Evolutionary conservation across 2,329 filamentous ascomycete genomes (phyloP).

Genomic region (Diplodia sapinea): DNA sequence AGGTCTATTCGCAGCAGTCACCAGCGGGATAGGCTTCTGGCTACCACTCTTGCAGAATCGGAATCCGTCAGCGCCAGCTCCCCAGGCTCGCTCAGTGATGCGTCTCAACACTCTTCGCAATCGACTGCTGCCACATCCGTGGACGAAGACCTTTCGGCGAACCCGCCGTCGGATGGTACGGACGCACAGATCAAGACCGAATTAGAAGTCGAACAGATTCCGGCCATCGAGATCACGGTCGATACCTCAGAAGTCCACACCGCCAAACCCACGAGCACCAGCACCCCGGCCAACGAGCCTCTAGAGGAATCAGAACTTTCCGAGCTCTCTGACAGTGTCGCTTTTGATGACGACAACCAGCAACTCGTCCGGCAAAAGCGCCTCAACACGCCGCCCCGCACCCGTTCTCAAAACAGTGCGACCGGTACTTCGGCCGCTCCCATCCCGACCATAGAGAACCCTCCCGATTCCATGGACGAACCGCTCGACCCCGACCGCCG

Average conservation of each 20-base stretch:
- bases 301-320: constrained; percentile 44
- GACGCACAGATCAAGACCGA: constrained; percentile 35
- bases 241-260: constrained; percentile 33
- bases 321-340: constrained; percentile 47
- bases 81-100: constrained; percentile 33
- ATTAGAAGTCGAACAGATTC: constrained; percentile 33
- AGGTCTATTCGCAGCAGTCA: constrained; percentile 42
- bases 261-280: not conserved
- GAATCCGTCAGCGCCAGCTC: constrained; percentile 26
- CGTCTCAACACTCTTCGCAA: constrained; percentile 44
- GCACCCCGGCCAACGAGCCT: not conserved
- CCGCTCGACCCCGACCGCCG: constrained; percentile 39
- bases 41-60: constrained; percentile 39
- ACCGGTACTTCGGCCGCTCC: constrained; percentile 40
- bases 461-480: constrained; percentile 33
- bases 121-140: constrained; percentile 49
- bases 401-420: constrained; percentile 40
- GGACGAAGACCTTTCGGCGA: constrained; percentile 40
- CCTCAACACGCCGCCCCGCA: constrained; percentile 39
- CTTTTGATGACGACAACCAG: constrained; percentile 47
- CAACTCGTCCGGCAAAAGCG: constrained; percentile 46
- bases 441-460: constrained; percentile 35
- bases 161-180: constrained; percentile 23
- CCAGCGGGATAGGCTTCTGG: constrained; percentile 43
- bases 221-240: constrained; percentile 39